Evolutionary conservation across 108 stramenopile genomes (phyloP).

Genomic region (Skeletonema menzelii): DNA sequence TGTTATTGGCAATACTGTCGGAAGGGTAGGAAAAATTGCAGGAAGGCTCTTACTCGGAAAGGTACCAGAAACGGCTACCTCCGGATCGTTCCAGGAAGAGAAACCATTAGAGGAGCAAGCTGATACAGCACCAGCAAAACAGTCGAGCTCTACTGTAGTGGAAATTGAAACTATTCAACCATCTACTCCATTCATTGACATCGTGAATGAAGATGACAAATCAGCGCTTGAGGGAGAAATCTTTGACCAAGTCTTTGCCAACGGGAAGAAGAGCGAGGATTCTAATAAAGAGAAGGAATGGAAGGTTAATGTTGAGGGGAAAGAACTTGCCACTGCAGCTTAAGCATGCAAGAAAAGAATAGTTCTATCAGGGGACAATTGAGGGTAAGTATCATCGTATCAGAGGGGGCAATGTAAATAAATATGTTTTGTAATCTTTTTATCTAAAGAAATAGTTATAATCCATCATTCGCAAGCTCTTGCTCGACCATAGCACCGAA

Average conservation of each 20-base stretch:
- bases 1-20: slow-evolving; percentile 73
- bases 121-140: not conserved
- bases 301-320: slow-evolving; percentile 27
- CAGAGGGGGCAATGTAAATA: not conserved
- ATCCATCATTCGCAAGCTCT: slow-evolving; percentile 4
- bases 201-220: slow-evolving; percentile 38
- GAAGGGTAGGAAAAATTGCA: slow-evolving; percentile 61
- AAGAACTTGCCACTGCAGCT: slow-evolving; percentile 22
- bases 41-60: slow-evolving; percentile 65
- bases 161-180: slow-evolving; percentile 10
- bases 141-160: not conserved
- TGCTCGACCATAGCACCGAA: slow-evolving; percentile 19
- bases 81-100: slow-evolving; percentile 69
- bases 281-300: slow-evolving; percentile 30
- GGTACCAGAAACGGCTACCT: slow-evolving; percentile 76
- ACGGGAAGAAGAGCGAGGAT: slow-evolving; percentile 22
- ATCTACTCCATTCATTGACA: slow-evolving; percentile 7
- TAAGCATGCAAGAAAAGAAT: not conserved
- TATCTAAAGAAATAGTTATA: not conserved
- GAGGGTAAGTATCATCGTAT: not conserved
- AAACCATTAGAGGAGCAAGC: slow-evolving; percentile 27
- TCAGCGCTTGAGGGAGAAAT: slow-evolving; percentile 57
- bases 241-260: slow-evolving; percentile 49
- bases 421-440: slow-evolving; percentile 3
- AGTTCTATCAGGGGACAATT: not conserved